phyloP scores from a whole-genome alignment of 345 rosid genomes.

The Camelina neglecta region DNA sequence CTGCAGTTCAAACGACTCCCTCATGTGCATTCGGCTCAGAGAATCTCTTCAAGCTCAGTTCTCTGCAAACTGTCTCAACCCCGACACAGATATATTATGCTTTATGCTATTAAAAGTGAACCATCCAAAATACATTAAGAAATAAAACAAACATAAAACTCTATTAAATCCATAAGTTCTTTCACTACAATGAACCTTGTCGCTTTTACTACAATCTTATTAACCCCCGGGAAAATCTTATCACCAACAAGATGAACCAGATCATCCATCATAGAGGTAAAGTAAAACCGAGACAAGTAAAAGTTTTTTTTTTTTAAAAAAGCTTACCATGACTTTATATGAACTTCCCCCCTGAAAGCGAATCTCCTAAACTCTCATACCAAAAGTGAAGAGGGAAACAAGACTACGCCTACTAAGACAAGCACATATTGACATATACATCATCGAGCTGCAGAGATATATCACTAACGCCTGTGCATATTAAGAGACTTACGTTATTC shows the following conservation, averaged over 20 bases:
- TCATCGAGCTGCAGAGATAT: constrained; percentile 34
- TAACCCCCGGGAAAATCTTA: constrained; percentile 5
- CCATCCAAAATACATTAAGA: constrained; percentile 7
- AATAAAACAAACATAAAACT: constrained; percentile 22
- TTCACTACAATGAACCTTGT: constrained; percentile 30
- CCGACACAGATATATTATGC: not conserved
- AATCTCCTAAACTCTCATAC: constrained; percentile 19
- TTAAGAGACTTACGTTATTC: constrained; percentile 46
- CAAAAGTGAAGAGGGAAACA: constrained; percentile 18
- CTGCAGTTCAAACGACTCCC: not conserved
- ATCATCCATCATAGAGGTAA: not conserved
- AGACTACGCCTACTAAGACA: constrained; percentile 38
- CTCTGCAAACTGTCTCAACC: constrained; percentile 25
- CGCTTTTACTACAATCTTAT: constrained; percentile 28
- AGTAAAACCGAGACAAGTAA: not conserved
- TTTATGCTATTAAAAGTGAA: constrained; percentile 22
- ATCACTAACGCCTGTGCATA: constrained; percentile 34
- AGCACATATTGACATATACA: constrained; percentile 36
- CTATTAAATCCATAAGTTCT: constrained; percentile 14
- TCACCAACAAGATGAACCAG: constrained; percentile 35
- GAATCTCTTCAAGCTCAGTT: constrained; percentile 23
- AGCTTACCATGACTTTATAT: constrained; percentile 32
- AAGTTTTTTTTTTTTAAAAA: not conserved
- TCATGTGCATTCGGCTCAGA: not conserved
- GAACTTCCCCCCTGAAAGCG: constrained; percentile 19